Evolutionary conservation across 2,329 filamentous ascomycete genomes (phyloP).

Genomic region (Myotisia sp.): DNA sequence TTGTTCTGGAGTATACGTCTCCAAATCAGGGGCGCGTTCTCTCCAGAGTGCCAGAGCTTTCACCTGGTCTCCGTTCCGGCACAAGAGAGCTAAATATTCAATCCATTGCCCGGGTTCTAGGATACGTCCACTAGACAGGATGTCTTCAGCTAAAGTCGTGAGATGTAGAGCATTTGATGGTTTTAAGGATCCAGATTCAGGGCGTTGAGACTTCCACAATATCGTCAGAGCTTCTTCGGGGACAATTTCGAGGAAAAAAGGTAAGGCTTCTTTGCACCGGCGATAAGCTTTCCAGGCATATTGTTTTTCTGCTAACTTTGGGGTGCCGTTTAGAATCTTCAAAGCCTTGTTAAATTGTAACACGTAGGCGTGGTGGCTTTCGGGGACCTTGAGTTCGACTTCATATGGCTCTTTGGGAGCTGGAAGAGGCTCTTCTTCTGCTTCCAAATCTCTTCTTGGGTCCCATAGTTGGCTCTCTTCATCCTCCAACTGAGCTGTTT

Average conservation of each 20-base stretch:
- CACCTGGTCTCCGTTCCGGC: conserved; percentile 45
- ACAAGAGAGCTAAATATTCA: conserved; percentile 54
- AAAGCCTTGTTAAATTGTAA: conserved; percentile 28
- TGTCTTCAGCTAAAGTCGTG: conserved; percentile 50
- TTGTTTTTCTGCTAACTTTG: conserved; percentile 19
- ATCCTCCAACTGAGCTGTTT: conserved; percentile 22
- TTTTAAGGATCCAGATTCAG: conserved; percentile 25
- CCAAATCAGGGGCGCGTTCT: conserved; percentile 41
- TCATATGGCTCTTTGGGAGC: conserved; percentile 17
- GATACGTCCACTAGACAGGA: conserved; percentile 43
- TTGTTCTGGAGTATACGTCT: conserved; percentile 25
- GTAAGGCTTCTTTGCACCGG: conserved; percentile 34
- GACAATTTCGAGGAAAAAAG: conserved; percentile 40
- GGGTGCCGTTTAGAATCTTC: conserved; percentile 18
- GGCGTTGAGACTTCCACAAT: conserved; percentile 47
- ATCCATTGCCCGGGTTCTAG: conserved; percentile 47
- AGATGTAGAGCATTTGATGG: conserved; percentile 34
- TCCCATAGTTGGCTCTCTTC: conserved; percentile 26
- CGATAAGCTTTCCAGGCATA: conserved; percentile 39
- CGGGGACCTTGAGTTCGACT: conserved; percentile 21
- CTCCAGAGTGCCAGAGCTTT: conserved; percentile 53
- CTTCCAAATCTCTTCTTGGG: conserved; percentile 11
- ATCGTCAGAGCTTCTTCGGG: conserved; percentile 48
- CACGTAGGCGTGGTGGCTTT: conserved; percentile 26
- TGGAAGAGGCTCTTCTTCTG: conserved; percentile 10